A percentile compares a stretch with the other conserved stretches of the same genome.
phyloP scores from a whole-genome alignment of 495 filamentous ascomycete species.

The Diplogelasinospora grovesii region DNA sequence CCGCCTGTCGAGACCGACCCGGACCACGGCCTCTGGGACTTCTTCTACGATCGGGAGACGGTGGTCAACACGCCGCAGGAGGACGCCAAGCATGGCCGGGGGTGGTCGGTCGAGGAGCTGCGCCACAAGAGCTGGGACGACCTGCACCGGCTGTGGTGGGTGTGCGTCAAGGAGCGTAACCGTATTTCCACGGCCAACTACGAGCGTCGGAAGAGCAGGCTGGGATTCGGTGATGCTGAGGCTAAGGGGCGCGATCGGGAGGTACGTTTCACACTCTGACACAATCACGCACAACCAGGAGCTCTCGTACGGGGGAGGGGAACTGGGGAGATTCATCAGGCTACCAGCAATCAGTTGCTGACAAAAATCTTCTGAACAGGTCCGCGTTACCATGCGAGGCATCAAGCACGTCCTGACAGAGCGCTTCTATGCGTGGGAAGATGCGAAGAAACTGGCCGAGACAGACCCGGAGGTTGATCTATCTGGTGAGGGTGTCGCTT shows the following conservation, averaged over 20 bases:
- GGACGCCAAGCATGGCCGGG: constrained; percentile 61
- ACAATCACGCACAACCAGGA: too few relatives aligned
- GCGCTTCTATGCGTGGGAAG: constrained; percentile 83
- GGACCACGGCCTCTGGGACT: constrained; percentile 88
- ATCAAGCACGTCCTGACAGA: constrained; percentile 86
- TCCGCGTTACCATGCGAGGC: constrained; percentile 61
- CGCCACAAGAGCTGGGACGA: constrained; percentile 88
- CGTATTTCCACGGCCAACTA: constrained; percentile 68
- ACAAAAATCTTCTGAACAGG: too few relatives aligned
- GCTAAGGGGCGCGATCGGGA: constrained; percentile 47
- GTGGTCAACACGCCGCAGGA: constrained; percentile 62
- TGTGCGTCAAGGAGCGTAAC: constrained; percentile 89
- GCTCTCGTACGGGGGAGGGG: too few relatives aligned
- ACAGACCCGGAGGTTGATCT: constrained; percentile 60
- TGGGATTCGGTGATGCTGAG: constrained; percentile 65
- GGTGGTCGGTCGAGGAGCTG: constrained; percentile 85
- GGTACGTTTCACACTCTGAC: too few relatives aligned
- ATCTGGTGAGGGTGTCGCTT: constrained; percentile 40
- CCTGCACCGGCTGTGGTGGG: constrained; percentile 88
- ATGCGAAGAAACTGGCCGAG: constrained; percentile 65
- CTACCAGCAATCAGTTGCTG: too few relatives aligned
- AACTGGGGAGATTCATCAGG: too few relatives aligned
- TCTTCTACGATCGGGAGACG: constrained; percentile 66
- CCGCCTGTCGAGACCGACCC: constrained; percentile 50
- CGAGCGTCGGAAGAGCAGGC: constrained; percentile 57